Evolutionary conservation across 176 grass and related monocot species (phyloP).

Genomic region (Rhynchospora tenuis): DNA sequence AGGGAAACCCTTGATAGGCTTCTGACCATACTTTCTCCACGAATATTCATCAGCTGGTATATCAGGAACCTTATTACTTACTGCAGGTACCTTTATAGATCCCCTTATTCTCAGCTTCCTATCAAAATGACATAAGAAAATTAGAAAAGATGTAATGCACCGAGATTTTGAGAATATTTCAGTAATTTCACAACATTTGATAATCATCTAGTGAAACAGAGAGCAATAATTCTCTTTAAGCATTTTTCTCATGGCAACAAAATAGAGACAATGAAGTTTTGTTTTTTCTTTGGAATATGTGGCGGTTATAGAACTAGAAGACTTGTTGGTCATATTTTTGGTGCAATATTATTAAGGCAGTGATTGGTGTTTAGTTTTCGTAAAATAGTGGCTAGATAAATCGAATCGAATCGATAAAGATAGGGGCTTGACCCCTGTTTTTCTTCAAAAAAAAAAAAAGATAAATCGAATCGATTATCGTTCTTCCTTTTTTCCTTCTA

Average conservation of each 20-base stretch:
- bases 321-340: too few relatives aligned
- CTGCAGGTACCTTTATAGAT: slow-evolving; percentile 93
- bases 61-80: slow-evolving; percentile 92
- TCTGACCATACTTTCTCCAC: slow-evolving; percentile 97
- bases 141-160: neutral
- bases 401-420: too few relatives aligned
- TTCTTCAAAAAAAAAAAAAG: too few relatives aligned
- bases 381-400: too few relatives aligned
- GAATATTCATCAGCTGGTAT: slow-evolving; percentile 92
- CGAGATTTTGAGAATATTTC: neutral
- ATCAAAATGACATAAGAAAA: slow-evolving; percentile 9
- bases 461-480: too few relatives aligned
- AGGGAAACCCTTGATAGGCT: slow-evolving; percentile 97
- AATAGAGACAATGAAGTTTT: neutral
- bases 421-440: too few relatives aligned
- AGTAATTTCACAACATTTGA: neutral
- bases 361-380: too few relatives aligned
- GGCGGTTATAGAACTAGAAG: too few relatives aligned
- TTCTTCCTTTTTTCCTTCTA: too few relatives aligned
- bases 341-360: too few relatives aligned
- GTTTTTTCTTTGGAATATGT: too few relatives aligned
- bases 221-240: neutral
- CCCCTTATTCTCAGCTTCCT: slow-evolving; percentile 90
- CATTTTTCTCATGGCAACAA: neutral
- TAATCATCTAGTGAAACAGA: neutral